Evolutionary conservation across 2,329 filamentous ascomycete species (phyloP).

Genomic region (Metarhizium guizhouense): DNA sequence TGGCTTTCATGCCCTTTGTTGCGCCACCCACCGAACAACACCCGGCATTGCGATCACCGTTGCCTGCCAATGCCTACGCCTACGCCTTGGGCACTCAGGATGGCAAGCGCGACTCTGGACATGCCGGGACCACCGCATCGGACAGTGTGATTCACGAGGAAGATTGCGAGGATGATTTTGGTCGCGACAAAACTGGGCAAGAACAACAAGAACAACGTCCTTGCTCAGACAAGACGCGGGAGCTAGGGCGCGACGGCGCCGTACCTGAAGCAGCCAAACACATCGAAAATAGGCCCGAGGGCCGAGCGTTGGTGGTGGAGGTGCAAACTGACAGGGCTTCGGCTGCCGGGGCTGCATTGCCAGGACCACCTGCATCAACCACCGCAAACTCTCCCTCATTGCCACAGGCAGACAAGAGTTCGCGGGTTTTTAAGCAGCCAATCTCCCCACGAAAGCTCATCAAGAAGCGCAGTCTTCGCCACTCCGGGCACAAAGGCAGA

Average conservation of each 20-base stretch:
- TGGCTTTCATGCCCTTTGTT: constrained; percentile 20
- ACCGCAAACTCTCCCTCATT: neutral
- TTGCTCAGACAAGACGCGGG: neutral
- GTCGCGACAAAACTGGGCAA: constrained; percentile 7
- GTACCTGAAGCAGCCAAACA: constrained; percentile 6
- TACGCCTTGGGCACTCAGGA: constrained; percentile 24
- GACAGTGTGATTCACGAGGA: constrained; percentile 29
- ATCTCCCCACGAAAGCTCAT: constrained; percentile 12
- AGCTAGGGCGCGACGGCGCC: neutral
- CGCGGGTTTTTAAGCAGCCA: neutral
- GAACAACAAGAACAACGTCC: neutral
- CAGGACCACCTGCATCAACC: neutral
- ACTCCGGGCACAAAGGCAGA: constrained; percentile 13
- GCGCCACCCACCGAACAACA: constrained; percentile 42
- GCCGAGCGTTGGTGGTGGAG: constrained; percentile 8
- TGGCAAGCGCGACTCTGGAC: constrained; percentile 47
- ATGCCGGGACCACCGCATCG: constrained; percentile 31
- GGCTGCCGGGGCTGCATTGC: constrained; percentile 11
- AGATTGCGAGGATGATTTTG: constrained; percentile 28
- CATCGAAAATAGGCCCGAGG: constrained; percentile 5
- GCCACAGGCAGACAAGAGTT: neutral
- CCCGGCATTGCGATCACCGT: constrained; percentile 35
- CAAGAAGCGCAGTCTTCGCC: constrained; percentile 19
- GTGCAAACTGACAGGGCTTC: constrained; percentile 2
- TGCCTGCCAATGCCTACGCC: constrained; percentile 4